Evolutionary conservation across 2,329 filamentous ascomycete genomes (phyloP).

Genomic region (Botryotinia convoluta): DNA sequence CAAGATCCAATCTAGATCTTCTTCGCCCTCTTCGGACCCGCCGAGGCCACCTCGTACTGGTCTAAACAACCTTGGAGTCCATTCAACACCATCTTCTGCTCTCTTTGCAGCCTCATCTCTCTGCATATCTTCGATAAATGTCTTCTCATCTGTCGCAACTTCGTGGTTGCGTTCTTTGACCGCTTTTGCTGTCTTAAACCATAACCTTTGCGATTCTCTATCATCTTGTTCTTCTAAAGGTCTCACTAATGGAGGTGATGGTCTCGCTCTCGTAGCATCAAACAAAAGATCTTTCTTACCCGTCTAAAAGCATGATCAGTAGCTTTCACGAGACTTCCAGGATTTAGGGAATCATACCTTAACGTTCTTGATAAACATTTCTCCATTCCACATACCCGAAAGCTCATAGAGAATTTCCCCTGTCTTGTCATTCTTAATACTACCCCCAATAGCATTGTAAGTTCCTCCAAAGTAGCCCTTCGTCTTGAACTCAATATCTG

Average conservation of each 20-base stretch:
- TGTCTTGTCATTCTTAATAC: conserved; percentile 82
- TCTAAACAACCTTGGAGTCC: conserved; percentile 85
- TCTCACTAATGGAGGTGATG: conserved; percentile 69
- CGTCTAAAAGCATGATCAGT: conserved; percentile 55
- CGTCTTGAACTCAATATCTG: conserved; percentile 96
- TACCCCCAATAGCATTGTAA: conserved; percentile 93
- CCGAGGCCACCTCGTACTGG: conserved; percentile 67
- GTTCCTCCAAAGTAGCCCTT: conserved; percentile 96
- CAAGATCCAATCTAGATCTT: conserved; percentile 93
- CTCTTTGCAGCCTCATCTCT: conserved; percentile 82
- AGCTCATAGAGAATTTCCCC: conserved; percentile 88
- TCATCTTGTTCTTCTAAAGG: conserved; percentile 84
- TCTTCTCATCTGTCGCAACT: conserved; percentile 89
- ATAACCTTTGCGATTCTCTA: conserved; percentile 85
- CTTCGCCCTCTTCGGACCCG: conserved; percentile 74
- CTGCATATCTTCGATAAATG: conserved; percentile 91
- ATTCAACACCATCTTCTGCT: conserved; percentile 75
- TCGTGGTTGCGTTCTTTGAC: conserved; percentile 85
- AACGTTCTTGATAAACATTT: conserved; percentile 89
- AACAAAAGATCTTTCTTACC: conserved; percentile 89
- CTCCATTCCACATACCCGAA: conserved; percentile 87
- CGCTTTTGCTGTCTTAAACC: conserved; percentile 77
- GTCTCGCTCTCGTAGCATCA: conserved; percentile 75
- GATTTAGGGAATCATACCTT: conserved; percentile 51
- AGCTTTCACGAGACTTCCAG: background rate